Conservation (phyloP, 2,329 filamentous ascomycete genomes). For the Diaporthe nobilis region DNA sequence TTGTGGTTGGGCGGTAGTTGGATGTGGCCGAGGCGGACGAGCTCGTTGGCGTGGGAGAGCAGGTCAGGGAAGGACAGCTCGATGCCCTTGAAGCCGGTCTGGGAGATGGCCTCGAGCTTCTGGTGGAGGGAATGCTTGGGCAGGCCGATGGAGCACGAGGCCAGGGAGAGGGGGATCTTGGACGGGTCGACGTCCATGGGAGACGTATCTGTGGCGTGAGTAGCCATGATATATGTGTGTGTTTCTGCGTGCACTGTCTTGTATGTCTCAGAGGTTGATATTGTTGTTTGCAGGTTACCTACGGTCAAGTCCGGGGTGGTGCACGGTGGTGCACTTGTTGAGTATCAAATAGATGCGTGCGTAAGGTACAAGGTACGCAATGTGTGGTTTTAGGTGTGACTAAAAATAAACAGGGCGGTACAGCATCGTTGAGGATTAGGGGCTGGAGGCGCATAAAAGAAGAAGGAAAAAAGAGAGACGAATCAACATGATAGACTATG, state of each 20-base stretch:
- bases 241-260: not conserved
- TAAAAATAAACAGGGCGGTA: not conserved
- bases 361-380: not conserved
- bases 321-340: not conserved
- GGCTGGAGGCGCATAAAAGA: not conserved
- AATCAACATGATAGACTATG: too few species aligned
- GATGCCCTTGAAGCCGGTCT: constrained; percentile 76
- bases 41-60: constrained; percentile 68
- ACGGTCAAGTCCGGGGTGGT: not conserved
- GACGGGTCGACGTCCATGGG: constrained; percentile 28
- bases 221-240: not conserved
- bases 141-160: constrained; percentile 66
- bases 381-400: not conserved
- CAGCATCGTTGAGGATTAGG: not conserved
- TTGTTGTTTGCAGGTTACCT: not conserved
- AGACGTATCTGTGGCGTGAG: not conserved
- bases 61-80: constrained; percentile 84
- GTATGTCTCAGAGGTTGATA: not conserved
- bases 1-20: not conserved
- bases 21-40: constrained; percentile 53
- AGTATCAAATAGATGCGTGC: not conserved
- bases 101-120: constrained; percentile 74
- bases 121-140: constrained; percentile 66
- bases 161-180: constrained; percentile 64
- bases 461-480: not conserved